A percentile compares a stretch with the other conserved stretches of the same genome.
phyloP scores from a whole-genome alignment of 441 rosid genomes.

The Jatropha multifida region DNA sequence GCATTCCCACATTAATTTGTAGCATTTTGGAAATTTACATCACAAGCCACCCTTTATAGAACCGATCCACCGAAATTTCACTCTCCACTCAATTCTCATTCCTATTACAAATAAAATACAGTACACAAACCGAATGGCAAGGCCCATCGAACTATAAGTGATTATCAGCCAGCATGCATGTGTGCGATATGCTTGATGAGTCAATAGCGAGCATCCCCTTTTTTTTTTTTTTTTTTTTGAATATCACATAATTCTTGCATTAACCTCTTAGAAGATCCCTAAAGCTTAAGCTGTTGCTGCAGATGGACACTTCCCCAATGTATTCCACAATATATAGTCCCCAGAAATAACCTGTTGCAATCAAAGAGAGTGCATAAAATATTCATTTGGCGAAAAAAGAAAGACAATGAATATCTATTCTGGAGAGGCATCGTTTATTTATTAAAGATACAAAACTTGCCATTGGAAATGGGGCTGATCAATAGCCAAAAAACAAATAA shows the following conservation, averaged over 20 bases:
- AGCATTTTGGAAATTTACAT: not conserved
- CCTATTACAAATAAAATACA: not conserved
- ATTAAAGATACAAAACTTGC: not conserved
- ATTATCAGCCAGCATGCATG: not conserved
- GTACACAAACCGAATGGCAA: not conserved
- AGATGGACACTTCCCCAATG: slow-evolving; percentile 89
- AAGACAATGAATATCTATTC: not conserved
- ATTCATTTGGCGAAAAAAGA: not conserved
- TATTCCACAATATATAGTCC: slow-evolving; percentile 94
- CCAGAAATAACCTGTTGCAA: slow-evolving; percentile 71
- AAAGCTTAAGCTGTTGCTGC: slow-evolving; percentile 45
- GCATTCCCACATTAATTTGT: not conserved
- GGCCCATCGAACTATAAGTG: not conserved
- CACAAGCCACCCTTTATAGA: not conserved
- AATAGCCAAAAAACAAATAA: not conserved
- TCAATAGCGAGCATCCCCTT: not conserved
- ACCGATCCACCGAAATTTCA: not conserved
- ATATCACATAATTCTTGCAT: not conserved
- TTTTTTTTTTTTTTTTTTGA: not conserved
- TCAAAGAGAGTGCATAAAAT: not conserved
- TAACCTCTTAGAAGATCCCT: slow-evolving; percentile 2
- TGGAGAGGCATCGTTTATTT: slow-evolving; percentile 3
- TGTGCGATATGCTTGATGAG: not conserved
- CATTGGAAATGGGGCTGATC: not conserved
- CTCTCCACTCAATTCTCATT: not conserved